Conservation (phyloP, 2,329 filamentous ascomycete genomes). For the Beauveria bassiana region DNA sequence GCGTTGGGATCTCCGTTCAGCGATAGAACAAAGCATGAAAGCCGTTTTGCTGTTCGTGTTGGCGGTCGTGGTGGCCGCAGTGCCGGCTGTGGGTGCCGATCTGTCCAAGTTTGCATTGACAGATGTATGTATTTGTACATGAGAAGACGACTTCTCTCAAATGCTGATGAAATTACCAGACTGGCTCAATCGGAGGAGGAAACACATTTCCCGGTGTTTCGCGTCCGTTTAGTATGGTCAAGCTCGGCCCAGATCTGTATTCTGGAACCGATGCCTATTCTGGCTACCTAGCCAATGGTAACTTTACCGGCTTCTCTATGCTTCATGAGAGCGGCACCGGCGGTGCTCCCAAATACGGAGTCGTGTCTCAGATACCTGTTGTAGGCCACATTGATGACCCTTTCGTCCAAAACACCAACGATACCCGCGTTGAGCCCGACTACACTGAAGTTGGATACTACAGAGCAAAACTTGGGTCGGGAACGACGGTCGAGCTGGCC, state of each 20-base stretch:
- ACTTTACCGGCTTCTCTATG: conserved; percentile 54
- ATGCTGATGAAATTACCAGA: conserved; percentile 23
- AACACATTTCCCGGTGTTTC: conserved; percentile 45
- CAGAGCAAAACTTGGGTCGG: conserved; percentile 45
- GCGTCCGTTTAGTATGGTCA: conserved; percentile 40
- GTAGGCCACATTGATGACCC: conserved; percentile 44
- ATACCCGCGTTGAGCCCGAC: conserved; percentile 44
- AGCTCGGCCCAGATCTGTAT: conserved; percentile 42
- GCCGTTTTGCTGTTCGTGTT: neutral
- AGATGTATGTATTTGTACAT: neutral
- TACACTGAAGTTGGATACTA: conserved; percentile 54
- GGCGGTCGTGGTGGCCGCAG: neutral
- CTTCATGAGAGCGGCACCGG: conserved; percentile 62
- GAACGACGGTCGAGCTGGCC: conserved; percentile 48
- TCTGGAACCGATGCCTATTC: conserved; percentile 44
- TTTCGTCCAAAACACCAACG: conserved; percentile 45
- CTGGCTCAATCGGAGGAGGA: conserved; percentile 36
- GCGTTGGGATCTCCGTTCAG: neutral
- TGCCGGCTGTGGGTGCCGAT: neutral
- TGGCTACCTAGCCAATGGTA: conserved; percentile 41
- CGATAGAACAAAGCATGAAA: neutral
- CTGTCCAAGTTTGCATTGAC: neutral
- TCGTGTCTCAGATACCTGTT: conserved; percentile 52
- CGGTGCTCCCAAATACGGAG: conserved; percentile 62
- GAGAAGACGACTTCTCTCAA: neutral